A percentile compares a stretch with the other conserved stretches of the same genome.
These are phyloP conservation scores for Lachnellula arida DNA, from an alignment of 2,329 filamentous ascomycete species.

Conservation along the genomic window DNA sequence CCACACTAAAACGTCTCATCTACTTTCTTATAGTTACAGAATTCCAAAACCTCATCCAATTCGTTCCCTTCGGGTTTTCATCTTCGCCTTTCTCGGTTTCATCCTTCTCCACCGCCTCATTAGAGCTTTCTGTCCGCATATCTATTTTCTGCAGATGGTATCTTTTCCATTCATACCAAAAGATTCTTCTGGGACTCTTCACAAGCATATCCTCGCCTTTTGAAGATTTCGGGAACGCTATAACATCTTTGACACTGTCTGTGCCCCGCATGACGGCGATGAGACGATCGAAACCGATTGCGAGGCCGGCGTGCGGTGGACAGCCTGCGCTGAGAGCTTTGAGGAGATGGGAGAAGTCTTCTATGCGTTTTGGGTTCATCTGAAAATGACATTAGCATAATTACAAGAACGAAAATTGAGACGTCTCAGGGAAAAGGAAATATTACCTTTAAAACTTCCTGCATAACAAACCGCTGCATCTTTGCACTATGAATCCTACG, in stretches of 20 bases:
- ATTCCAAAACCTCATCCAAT: background rate
- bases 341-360: conserved; percentile 80
- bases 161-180: conserved; percentile 39
- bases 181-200: conserved; percentile 67
- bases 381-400: conserved; percentile 6
- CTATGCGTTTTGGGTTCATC: conserved; percentile 54
- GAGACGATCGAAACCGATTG: conserved; percentile 85
- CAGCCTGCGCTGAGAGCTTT: conserved; percentile 79
- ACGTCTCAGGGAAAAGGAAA: background rate
- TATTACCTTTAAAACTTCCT: conserved; percentile 63
- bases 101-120: background rate
- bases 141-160: conserved; percentile 21
- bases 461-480: conserved; percentile 81
- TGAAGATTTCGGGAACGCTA: conserved; percentile 93
- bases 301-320: conserved; percentile 91
- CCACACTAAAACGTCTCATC: background rate
- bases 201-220: conserved; percentile 84
- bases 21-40: background rate
- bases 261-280: conserved; percentile 73
- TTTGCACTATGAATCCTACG: conserved; percentile 82
- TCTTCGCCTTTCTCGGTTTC: background rate
- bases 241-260: conserved; percentile 82
- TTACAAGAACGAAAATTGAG: background rate
- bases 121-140: background rate
- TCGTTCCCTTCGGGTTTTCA: background rate